Percentiles rank a stretch among this genome's conserved stretches.
Conservation (phyloP, 1,284 basidiomycete species). For the Schizophyllum amplum region DNA sequence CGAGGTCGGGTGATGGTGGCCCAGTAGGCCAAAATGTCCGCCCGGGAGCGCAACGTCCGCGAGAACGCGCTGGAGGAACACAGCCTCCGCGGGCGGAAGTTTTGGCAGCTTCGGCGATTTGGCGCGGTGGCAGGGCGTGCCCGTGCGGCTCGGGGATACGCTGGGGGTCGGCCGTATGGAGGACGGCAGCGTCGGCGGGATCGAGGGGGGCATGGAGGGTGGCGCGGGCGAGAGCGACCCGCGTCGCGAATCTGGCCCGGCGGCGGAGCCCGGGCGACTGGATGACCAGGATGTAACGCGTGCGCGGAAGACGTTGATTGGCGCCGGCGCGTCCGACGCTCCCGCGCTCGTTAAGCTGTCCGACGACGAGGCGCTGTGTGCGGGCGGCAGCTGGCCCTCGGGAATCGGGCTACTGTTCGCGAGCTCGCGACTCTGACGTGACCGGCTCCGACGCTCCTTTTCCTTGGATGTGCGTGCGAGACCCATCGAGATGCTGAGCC, state of each 20-base stretch:
- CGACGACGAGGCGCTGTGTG: not conserved
- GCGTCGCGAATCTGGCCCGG: slow-evolving; percentile 5
- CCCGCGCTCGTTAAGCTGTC: not conserved
- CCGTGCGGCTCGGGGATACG: slow-evolving; percentile 14
- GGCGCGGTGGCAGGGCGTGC: slow-evolving; percentile 13
- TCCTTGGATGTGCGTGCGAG: slow-evolving; percentile 22
- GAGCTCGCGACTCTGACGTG: slow-evolving; percentile 1
- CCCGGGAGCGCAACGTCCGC: no score
- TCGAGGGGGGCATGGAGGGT: slow-evolving; percentile 8
- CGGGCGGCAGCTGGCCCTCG: not conserved
- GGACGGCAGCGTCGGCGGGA: no score
- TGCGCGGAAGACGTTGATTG: slow-evolving; percentile 8
- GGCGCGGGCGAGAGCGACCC: not conserved
- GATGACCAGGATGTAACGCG: slow-evolving; percentile 4
- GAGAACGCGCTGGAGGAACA: slow-evolving; percentile 58
- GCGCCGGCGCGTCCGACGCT: slow-evolving; percentile 10
- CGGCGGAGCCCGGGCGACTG: not conserved
- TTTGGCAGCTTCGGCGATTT: slow-evolving; percentile 45
- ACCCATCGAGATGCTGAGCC: slow-evolving; percentile 50
- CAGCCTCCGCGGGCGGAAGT: slow-evolving; percentile 43
- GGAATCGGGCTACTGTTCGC: not conserved
- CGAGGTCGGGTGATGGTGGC: slow-evolving; percentile 13
- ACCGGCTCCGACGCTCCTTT: slow-evolving; percentile 19
- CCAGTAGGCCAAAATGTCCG: slow-evolving; percentile 10
- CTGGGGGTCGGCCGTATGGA: not conserved